Base-by-base conservation (phyloP, 2,329 filamentous ascomycete species). In the Hortaea werneckii region DNA sequence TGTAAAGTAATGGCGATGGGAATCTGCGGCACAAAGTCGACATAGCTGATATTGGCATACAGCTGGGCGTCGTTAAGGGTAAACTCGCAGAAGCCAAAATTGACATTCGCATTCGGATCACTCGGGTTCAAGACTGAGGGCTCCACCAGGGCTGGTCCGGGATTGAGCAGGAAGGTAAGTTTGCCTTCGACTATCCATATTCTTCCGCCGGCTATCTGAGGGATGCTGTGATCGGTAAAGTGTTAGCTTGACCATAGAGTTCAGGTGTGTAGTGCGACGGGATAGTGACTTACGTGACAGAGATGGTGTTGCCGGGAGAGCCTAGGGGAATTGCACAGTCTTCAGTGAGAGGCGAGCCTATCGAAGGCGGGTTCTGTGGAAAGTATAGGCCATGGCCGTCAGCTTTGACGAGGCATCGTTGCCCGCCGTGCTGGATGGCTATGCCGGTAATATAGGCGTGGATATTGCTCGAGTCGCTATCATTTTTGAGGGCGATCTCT, bases 71-170 rank as follows among this genome's bases (percentile, higher is more conserved):
- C 61, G 49, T 73, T 73, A 55, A 66, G 65, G 1, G 71, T 74
- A 55, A 73, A 73, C 45, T 74, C 71, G 43, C 60, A 63, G 48
- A 73, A 74, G 1, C 64, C 65, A 59, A 72, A 74, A 44, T 64
- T 61, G 42, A 69, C 60, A 40, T 66, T 65, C 41, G 65, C 65
- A 52, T 72, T 73, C 1, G 67, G 68, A 47, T 74, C 71, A 35
- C 51, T 58, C 1, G 61, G 63, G 38, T 66, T 66, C 30, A 65
- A 49, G 0, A 65, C 63, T 8, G 50, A 56, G 6, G 63, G 63
- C 47, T 65, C 63, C 27, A 65, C 63, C 6, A 65, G 51, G 11
- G 62, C 63, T 28, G 62, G 59, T 7, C 61, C 61, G 1, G 63
- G 63, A 34, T 66, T 66, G 30, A 65, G 53, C 6, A 65, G 48